Conservation (phyloP, 2,329 filamentous ascomycete genomes). For the Aspergillus versicolor region DNA sequence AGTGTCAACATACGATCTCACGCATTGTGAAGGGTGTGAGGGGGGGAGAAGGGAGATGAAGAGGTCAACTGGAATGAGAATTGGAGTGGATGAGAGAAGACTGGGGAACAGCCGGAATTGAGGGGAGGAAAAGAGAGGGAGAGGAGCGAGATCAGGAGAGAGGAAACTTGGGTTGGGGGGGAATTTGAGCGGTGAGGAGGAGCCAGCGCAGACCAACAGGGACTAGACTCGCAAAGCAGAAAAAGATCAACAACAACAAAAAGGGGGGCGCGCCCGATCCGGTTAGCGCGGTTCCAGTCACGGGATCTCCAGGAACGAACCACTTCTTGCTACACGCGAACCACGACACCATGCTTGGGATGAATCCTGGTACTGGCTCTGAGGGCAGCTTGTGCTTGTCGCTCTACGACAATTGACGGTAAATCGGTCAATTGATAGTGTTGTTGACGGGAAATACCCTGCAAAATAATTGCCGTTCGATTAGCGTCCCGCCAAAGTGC, state of each 20-base stretch:
- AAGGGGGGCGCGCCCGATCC: conserved; percentile 23
- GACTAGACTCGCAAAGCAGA: conserved; percentile 22
- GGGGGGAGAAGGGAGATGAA: conserved; percentile 15
- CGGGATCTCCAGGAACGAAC: conserved; percentile 31
- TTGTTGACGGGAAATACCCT: no score
- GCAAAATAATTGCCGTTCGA: no score
- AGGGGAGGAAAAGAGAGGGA: conserved; percentile 23
- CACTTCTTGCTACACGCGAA: conserved; percentile 15
- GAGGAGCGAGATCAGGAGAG: conserved; percentile 20
- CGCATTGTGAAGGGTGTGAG: conserved; percentile 58
- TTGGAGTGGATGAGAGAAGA: conserved; percentile 14
- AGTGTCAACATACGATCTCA: conserved; percentile 64
- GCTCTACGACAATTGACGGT: no score
- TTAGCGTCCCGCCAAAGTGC: no score
- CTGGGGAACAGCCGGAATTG: conserved; percentile 15
- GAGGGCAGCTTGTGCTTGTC: no score
- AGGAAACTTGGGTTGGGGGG: conserved; percentile 17
- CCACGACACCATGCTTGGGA: background rate
- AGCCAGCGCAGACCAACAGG: background rate
- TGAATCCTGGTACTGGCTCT: no score
- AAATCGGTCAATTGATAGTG: no score
- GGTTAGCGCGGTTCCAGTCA: conserved; percentile 25
- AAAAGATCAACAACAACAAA: conserved; percentile 15
- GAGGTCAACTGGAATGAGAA: conserved; percentile 12
- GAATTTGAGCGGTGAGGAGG: conserved; percentile 30